Conservation (phyloP, 2,329 filamentous ascomycete species). For the Rhynchosporium agropyri region DNA sequence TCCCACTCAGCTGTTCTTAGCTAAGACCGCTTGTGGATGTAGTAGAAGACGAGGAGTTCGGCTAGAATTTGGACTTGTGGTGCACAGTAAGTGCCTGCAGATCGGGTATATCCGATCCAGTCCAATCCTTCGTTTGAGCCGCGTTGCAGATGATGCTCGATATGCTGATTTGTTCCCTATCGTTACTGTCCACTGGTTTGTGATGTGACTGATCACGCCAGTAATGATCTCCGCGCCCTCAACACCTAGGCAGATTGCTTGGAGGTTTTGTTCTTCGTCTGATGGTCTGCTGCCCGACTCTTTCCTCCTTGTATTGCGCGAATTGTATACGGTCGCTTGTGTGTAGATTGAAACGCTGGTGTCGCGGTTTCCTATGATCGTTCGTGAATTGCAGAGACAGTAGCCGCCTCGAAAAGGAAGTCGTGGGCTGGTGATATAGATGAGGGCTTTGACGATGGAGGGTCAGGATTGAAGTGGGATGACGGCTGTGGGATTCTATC, state of each 20-base stretch:
- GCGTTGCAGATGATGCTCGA: slow-evolving; percentile 13
- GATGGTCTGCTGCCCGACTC: too few species aligned
- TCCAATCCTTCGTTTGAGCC: slow-evolving; percentile 14
- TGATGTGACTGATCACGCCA: background rate
- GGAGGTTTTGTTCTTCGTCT: too few species aligned
- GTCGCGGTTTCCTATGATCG: background rate
- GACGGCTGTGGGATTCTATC: slow-evolving; percentile 14
- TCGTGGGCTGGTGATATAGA: background rate
- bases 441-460: background rate
- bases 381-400: background rate
- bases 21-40: background rate
- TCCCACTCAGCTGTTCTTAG: background rate
- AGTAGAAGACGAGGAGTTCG: background rate
- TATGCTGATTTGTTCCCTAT: background rate
- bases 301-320: too few species aligned
- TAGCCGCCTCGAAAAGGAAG: background rate
- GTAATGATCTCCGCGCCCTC: too few species aligned
- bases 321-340: too few species aligned
- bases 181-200: background rate
- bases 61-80: background rate
- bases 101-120: slow-evolving; percentile 8
- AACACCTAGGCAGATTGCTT: too few species aligned
- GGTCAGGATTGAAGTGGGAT: slow-evolving; percentile 22
- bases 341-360: background rate
- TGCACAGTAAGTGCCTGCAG: slow-evolving; percentile 15